Conservation (phyloP, 306 rosid genomes). For the Quercus ilex region DNA sequence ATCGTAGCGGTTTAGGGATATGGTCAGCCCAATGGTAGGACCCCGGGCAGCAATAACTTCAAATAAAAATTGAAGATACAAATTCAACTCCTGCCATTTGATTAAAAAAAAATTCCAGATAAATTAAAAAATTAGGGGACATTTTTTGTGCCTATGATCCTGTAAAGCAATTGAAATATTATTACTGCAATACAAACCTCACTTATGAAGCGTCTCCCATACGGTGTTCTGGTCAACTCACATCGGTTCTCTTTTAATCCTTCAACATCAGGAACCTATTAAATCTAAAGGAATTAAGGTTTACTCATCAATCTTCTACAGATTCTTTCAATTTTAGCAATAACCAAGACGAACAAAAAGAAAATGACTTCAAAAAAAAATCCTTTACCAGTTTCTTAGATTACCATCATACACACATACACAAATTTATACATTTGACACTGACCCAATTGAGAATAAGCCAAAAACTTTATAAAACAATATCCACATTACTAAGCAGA, state of each 20-base stretch:
- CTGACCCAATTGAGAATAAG: background rate
- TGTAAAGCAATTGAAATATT: background rate
- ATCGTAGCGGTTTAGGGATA: constrained; percentile 66
- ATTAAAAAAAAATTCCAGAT: constrained; percentile 12
- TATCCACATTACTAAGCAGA: background rate
- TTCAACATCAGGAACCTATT: constrained; percentile 76
- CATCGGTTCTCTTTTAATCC: constrained; percentile 53
- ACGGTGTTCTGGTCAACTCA: constrained; percentile 81
- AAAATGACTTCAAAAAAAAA: background rate
- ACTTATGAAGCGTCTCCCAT: constrained; percentile 74
- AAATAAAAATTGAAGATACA: constrained; percentile 65
- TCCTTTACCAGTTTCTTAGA: background rate
- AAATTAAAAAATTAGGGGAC: background rate
- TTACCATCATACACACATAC: background rate
- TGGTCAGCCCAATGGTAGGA: constrained; percentile 62
- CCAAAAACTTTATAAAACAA: background rate
- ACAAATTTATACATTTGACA: background rate
- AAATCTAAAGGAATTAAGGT: constrained; percentile 13
- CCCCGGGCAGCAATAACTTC: constrained; percentile 69
- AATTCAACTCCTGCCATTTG: constrained; percentile 72
- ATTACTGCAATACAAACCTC: constrained; percentile 44
- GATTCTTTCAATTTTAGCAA: background rate
- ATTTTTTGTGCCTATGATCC: background rate
- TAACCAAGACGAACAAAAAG: background rate
- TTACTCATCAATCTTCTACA: background rate